Percentiles rank a stretch among this genome's conserved stretches.
These are phyloP conservation scores for Backusella macrospora DNA, from an alignment of 192 early-diverging fungal genomes.

Conservation along the genomic window DNA sequence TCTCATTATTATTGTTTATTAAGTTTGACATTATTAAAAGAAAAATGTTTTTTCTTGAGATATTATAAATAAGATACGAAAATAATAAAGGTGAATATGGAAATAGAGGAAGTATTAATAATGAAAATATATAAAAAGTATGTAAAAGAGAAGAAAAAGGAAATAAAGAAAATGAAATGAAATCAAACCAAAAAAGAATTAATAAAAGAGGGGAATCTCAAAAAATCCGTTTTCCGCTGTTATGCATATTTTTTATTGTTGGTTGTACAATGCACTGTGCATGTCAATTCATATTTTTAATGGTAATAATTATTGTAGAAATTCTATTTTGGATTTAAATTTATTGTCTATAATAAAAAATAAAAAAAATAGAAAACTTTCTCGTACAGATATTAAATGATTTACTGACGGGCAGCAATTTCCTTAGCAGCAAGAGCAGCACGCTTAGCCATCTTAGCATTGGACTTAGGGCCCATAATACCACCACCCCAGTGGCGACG, in stretches of 20 bases:
- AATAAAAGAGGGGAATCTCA: conserved; percentile 7
- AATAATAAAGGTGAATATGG: not conserved
- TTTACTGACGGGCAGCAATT: conserved; percentile 48
- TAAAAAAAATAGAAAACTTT: not conserved
- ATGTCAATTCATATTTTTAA: not conserved
- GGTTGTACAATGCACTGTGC: not conserved
- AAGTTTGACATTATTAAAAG: not conserved
- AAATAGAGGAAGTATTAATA: not conserved
- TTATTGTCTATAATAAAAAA: conserved; percentile 3
- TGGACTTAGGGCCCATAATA: conserved; percentile 93
- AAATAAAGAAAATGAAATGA: conserved; percentile 16
- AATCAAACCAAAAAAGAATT: conserved; percentile 16
- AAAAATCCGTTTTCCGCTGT: not conserved
- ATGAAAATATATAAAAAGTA: not conserved
- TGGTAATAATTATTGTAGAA: not conserved
- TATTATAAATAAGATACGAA: not conserved
- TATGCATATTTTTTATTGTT: conserved; percentile 1
- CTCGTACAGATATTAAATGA: not conserved
- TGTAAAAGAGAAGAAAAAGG: conserved; percentile 5
- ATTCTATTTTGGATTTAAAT: not conserved
- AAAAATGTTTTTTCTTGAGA: not conserved
- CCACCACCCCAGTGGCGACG: conserved; percentile 98
- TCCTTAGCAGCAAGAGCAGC: conserved; percentile 58
- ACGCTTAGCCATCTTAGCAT: conserved; percentile 79
- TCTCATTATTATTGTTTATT: not conserved